Base-by-base conservation (phyloP, 768 basidiomycete species). In the Rhodotorula kratochvilovae region DNA sequence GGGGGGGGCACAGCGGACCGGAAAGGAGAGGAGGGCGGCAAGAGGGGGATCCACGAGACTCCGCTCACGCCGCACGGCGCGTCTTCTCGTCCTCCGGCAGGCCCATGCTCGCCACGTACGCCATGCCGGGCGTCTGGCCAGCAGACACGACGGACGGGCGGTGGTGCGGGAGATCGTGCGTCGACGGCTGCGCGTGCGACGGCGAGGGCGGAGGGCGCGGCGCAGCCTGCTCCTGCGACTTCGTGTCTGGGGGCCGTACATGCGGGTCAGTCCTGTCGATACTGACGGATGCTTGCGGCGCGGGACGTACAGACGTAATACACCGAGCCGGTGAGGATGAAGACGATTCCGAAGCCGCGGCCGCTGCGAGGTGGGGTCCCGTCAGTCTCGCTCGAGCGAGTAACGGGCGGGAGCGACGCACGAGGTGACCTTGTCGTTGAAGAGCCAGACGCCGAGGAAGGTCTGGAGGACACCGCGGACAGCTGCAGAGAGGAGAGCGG, bases 391-490 rank as follows among this genome's bases (percentile, higher is more conserved):
- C 36, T 43, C 33, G 10, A 39, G 10, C 21, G 21, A 50, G 36
- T 60, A 58, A 51, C 16, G 43, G 39, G 29, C 4, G 55, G 10
- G 84, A 11, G 1, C 16, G 1, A 59, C 89, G 79, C 80, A 89
- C 91, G 81, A 83, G 8, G 90, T 89, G 74, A 97, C 86, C 68
- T 90, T 79, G 60, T 98, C 94, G 36, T 82, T 79, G 81, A 96
- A 96, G 29, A 91, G 73, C 86, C 85, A 89, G 80, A 89, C 84
- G 33, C 88, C 91, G 23, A 96, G 83, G 56, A 94, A 79, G 10
- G 92, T 91, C n/a, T 89, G 91, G 1, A 92, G 87, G 36, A 97
- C 94, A 27, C 95, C 93, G 64, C 94, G 89, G 8, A 95, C 91
- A 29, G 95, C 94, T 74, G 45, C 27, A 50, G 25, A 11, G 25